Percentiles rank a stretch among this genome's conserved stretches.
These are phyloP conservation scores for Diplodia seriata DNA, from an alignment of 2,329 filamentous ascomycete species.

Conservation along the genomic window DNA sequence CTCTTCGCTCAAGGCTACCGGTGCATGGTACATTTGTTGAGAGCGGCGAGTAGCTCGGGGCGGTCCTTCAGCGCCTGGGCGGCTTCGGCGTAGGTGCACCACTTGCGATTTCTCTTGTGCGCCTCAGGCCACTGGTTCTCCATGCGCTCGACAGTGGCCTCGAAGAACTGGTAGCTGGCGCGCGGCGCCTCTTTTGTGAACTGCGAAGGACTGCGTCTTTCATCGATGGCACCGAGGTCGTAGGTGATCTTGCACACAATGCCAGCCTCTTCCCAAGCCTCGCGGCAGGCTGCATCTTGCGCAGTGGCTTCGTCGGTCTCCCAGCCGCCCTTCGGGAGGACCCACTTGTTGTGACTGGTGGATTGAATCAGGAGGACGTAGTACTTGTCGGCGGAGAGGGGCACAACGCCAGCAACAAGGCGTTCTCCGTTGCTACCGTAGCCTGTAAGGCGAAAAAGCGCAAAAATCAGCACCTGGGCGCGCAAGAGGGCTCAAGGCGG, in stretches of 20 bases:
- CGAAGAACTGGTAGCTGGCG: conserved; percentile 79
- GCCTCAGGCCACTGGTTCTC: conserved; percentile 91
- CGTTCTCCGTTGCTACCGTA: conserved; percentile 93
- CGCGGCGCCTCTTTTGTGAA: conserved; percentile 71
- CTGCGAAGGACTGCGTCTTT: conserved; percentile 69
- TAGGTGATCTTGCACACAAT: conserved; percentile 84
- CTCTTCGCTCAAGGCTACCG: conserved; percentile 40
- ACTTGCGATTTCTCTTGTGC: conserved; percentile 87
- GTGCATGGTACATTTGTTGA: conserved; percentile 74
- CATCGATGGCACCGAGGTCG: conserved; percentile 85
- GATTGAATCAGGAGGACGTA: conserved; percentile 94
- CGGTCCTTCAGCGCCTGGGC: conserved; percentile 75
- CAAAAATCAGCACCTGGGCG: conserved; percentile 33
- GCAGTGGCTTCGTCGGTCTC: conserved; percentile 90
- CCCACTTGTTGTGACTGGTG: conserved; percentile 89
- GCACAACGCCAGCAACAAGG: conserved; percentile 92
- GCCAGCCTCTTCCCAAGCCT: conserved; percentile 98
- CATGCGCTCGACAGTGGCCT: conserved; percentile 86
- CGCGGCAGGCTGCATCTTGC: conserved; percentile 81
- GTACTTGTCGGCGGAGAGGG: conserved; percentile 82
- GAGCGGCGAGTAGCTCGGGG: conserved; percentile 86
- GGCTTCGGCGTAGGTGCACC: conserved; percentile 88
- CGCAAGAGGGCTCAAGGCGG: conserved; percentile 31
- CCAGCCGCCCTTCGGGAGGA: conserved; percentile 97
- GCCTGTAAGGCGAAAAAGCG: conserved; percentile 61